These are phyloP conservation scores for Ramaria rubella DNA, from an alignment of 768 basidiomycete genomes.

Conservation along the genomic window DNA sequence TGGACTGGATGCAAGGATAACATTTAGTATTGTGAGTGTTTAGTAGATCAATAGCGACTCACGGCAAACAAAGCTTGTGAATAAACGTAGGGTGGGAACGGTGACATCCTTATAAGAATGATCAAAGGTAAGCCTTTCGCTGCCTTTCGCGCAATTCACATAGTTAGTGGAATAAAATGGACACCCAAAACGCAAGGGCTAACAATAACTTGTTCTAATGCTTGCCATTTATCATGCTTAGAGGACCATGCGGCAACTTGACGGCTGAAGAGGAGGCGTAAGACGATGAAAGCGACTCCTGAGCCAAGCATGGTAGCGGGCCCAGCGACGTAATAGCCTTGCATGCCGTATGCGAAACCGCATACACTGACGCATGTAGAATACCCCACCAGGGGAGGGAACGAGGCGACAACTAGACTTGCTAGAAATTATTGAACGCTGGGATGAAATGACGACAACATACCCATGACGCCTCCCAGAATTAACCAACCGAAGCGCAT, in stretches of 20 bases:
- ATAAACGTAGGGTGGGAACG: constrained; percentile 85
- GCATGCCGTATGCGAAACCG: constrained; percentile 80
- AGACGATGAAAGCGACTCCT: constrained; percentile 48
- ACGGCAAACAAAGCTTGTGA: constrained; percentile 77
- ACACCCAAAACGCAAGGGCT: constrained; percentile 20
- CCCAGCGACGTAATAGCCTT: constrained; percentile 63
- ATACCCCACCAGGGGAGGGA: constrained; percentile 62
- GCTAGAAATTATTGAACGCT: constrained; percentile 15
- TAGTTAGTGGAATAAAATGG: not conserved
- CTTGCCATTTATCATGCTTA: constrained; percentile 68
- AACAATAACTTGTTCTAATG: constrained; percentile 69
- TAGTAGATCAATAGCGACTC: constrained; percentile 24
- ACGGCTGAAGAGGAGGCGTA: constrained; percentile 52
- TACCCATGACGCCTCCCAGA: constrained; percentile 47
- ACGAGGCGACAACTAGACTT: constrained; percentile 23
- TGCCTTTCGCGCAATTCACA: constrained; percentile 32
- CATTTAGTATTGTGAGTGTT: not conserved
- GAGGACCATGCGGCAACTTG: constrained; percentile 54
- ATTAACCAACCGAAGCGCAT: constrained; percentile 58
- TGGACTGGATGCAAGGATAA: constrained; percentile 40
- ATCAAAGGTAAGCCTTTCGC: constrained; percentile 78
- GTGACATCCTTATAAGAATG: constrained; percentile 71
- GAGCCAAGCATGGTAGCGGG: constrained; percentile 58
- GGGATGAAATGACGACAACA: constrained; percentile 29
- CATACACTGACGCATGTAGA: constrained; percentile 60